Evolutionary conservation across 1,139 yeast genomes (phyloP).

Genomic region (Candida neerlandica): DNA sequence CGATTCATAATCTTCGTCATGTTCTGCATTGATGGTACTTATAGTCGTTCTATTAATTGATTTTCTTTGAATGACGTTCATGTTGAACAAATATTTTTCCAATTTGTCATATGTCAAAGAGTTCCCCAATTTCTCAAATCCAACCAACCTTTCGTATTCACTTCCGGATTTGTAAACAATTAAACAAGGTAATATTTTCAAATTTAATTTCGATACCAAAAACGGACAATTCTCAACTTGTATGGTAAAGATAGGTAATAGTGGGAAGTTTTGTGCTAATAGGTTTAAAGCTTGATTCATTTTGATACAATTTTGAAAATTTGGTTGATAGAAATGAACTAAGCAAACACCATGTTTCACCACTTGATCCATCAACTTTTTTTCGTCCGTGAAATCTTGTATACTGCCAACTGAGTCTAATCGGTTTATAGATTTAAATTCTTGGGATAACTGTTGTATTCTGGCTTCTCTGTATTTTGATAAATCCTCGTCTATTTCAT

Average conservation of each 20-base stretch:
- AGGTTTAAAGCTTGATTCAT: conserved; percentile 53
- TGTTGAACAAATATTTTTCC: conserved; percentile 43
- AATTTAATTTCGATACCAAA: conserved; percentile 58
- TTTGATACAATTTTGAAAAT: conserved; percentile 58
- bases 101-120: conserved; percentile 40
- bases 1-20: conserved; percentile 31
- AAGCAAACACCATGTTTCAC: conserved; percentile 47
- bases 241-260: conserved; percentile 57
- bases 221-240: conserved; percentile 72
- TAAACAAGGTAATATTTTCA: conserved; percentile 74
- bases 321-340: conserved; percentile 66
- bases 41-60: conserved; percentile 28
- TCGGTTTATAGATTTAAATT: conserved; percentile 42
- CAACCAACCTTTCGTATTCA: conserved; percentile 62
- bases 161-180: conserved; percentile 61
- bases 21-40: neutral
- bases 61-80: conserved; percentile 26
- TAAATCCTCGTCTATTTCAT: conserved; percentile 32
- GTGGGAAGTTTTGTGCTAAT: conserved; percentile 57
- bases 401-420: conserved; percentile 45
- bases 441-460: conserved; percentile 48
- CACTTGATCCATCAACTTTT: conserved; percentile 55
- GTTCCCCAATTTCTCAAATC: conserved; percentile 61
- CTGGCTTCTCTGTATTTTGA: conserved; percentile 49
- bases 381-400: conserved; percentile 48